phyloP scores from a whole-genome alignment of 2,329 filamentous ascomycete genomes.

The Epichloe baconii region DNA sequence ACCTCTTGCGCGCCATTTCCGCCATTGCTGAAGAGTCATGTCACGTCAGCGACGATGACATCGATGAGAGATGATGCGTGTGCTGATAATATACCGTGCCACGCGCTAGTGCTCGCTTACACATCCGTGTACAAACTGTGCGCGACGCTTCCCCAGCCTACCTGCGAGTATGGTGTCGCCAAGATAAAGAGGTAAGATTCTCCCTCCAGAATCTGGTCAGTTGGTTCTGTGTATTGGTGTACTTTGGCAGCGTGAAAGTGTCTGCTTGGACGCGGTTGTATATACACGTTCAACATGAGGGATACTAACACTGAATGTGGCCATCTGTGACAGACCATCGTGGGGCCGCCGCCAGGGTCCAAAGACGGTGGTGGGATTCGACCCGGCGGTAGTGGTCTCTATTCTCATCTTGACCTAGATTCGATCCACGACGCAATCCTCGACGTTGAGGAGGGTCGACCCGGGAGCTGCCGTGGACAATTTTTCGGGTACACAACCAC shows the following conservation, averaged over 20 bases:
- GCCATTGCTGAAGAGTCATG: background rate
- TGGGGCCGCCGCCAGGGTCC: slow-evolving; percentile 6
- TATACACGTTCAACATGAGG: background rate
- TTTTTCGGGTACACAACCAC: slow-evolving; percentile 2
- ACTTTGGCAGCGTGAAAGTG: too few relatives aligned
- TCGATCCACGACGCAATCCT: slow-evolving; percentile 22
- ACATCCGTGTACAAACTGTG: slow-evolving; percentile 40
- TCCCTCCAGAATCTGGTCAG: background rate
- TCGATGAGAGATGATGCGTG: background rate
- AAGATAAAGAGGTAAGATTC: slow-evolving; percentile 14
- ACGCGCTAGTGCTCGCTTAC: slow-evolving; percentile 35
- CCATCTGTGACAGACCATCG: background rate
- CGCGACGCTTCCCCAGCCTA: slow-evolving; percentile 35
- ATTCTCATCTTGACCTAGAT: slow-evolving; percentile 24
- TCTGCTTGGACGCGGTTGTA: too few relatives aligned
- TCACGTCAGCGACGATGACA: background rate
- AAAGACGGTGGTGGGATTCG: slow-evolving; percentile 6
- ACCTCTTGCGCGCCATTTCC: background rate
- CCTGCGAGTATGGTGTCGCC: slow-evolving; percentile 30
- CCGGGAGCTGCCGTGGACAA: slow-evolving; percentile 4
- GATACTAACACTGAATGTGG: background rate
- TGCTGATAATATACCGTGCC: background rate
- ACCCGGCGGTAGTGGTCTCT: slow-evolving; percentile 13
- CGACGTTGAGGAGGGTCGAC: slow-evolving; percentile 15
- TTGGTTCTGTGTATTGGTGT: too few relatives aligned